Evolutionary conservation across 2,329 filamentous ascomycete species (phyloP).

Genomic region (Fusarium concolor): DNA sequence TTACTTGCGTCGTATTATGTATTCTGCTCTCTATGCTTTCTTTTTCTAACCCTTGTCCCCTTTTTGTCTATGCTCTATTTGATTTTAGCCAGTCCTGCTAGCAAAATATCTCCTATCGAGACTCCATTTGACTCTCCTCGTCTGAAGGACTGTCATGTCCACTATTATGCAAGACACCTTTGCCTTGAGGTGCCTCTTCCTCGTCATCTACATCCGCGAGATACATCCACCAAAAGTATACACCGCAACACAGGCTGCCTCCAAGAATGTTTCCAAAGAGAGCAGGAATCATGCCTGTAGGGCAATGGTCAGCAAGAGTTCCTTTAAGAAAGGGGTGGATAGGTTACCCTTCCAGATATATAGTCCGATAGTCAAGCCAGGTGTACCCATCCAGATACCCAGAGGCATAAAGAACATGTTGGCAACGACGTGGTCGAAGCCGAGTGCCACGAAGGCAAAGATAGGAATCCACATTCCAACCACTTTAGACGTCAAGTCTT

Average conservation of each 20-base stretch:
- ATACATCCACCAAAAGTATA: slow-evolving; percentile 48
- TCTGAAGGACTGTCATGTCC: slow-evolving; percentile 18
- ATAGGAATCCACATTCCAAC: slow-evolving; percentile 68
- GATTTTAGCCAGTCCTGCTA: accelerated
- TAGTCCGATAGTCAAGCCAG: slow-evolving; percentile 57
- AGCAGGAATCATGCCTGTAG: slow-evolving; percentile 59
- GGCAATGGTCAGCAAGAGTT: not conserved
- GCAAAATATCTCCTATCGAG: accelerated
- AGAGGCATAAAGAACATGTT: slow-evolving; percentile 68
- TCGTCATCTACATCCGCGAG: slow-evolving; percentile 13
- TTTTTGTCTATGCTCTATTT: not conserved
- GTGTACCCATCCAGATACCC: slow-evolving; percentile 61
- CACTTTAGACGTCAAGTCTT: slow-evolving; percentile 64
- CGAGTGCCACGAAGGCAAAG: slow-evolving; percentile 65
- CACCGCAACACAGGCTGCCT: slow-evolving; percentile 63
- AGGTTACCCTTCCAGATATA: slow-evolving; percentile 66
- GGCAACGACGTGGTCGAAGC: slow-evolving; percentile 67
- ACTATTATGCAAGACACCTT: slow-evolving; percentile 11
- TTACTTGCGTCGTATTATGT: not conserved
- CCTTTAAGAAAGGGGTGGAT: accelerated
- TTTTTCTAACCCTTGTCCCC: not conserved
- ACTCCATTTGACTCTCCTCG: slow-evolving; percentile 33
- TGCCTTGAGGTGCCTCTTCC: not conserved
- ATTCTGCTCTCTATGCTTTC: accelerated
- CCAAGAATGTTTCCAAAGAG: slow-evolving; percentile 67